Base-by-base conservation (phyloP, 208 protist species). In the Herpetomonas tarakana region DNA sequence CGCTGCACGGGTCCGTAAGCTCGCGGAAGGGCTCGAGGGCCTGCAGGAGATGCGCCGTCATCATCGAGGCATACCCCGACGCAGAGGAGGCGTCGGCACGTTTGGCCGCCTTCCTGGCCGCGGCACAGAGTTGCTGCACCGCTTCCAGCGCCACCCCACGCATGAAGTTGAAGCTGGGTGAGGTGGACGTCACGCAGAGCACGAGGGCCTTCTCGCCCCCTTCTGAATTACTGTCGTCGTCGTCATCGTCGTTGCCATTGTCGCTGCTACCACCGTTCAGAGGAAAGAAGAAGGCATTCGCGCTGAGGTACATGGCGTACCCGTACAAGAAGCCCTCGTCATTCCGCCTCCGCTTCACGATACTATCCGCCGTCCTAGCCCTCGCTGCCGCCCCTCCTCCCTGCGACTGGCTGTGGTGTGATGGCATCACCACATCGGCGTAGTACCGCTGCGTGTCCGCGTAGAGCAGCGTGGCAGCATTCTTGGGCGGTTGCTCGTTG, bases 121-220 rank as follows among this genome's bases (percentile, higher is more conserved):
- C 55, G 14, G 39, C 25, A 38, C 52, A 28, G 60, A 87, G 54
- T 24, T 67, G 70, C 30, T 68, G 50, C 28, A 81, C 67, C 21
- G 74, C 56, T 52, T 76, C 72, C 6, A 78, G 25, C 6, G 82
- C 66, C 19, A 88, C 44, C 30, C 69, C 31, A 22, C 79, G 76
- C 70, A 92, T 61, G 22, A 81, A 71, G 62, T 75, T 79, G 39
- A 81, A 82, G 30, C 80, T 65, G 24, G 81, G 81, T 25, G 70
- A 62, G 14, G 61, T 58, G 24, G 76, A 79, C n/a, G 85, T 59
- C 45, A 83, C 52, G 56, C 56, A 88, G 58, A 59, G 82, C 35
- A 72, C 63, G 35, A 76, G 62, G 22, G 55, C 70, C 12, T 49
- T 64, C 16, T 60, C 71, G 35, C 71, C 66, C n/a, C 58, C 66